Evolutionary conservation across 768 basidiomycete species (phyloP).

Genomic region (Phylloporus arenicola): DNA sequence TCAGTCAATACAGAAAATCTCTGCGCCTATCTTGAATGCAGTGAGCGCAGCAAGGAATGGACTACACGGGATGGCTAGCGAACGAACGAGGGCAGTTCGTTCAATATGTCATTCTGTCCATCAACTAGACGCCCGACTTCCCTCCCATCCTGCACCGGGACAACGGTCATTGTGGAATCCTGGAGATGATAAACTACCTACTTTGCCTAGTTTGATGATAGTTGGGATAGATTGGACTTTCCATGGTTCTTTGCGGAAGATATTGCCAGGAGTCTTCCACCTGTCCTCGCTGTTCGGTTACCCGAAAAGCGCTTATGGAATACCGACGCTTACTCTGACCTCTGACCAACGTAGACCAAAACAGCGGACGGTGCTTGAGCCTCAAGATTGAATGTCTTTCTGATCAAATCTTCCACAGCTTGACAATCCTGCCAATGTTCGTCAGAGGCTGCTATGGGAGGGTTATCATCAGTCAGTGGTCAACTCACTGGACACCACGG

Average conservation of each 20-base stretch:
- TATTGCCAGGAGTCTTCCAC: slow-evolving; percentile 59
- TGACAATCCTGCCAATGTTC: slow-evolving; percentile 53
- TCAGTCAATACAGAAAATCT: not conserved
- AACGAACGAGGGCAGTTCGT: slow-evolving; percentile 19
- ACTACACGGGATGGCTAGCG: slow-evolving; percentile 4
- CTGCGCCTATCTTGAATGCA: not conserved
- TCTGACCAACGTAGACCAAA: slow-evolving; percentile 67
- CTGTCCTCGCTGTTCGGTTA: slow-evolving; percentile 31
- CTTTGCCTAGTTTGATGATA: slow-evolving; percentile 55
- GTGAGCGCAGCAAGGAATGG: slow-evolving; percentile 4
- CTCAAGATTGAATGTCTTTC: slow-evolving; percentile 42
- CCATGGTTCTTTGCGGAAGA: slow-evolving; percentile 62
- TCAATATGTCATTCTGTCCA: slow-evolving; percentile 18
- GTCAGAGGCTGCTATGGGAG: slow-evolving; percentile 4
- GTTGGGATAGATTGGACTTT: slow-evolving; percentile 57
- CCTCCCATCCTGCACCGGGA: slow-evolving; percentile 16
- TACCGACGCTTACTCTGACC: slow-evolving; percentile 45
- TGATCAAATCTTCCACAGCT: slow-evolving; percentile 52
- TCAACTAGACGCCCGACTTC: slow-evolving; percentile 29
- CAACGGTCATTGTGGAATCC: not conserved
- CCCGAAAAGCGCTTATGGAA: not conserved
- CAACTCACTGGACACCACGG: slow-evolving; percentile 68
- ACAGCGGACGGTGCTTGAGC: slow-evolving; percentile 45
- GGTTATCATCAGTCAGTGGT: not conserved
- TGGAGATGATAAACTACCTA: slow-evolving; percentile 30